Conservation (phyloP, 192 early-diverging fungal species). For the Gaertneriomyces sp. region DNA sequence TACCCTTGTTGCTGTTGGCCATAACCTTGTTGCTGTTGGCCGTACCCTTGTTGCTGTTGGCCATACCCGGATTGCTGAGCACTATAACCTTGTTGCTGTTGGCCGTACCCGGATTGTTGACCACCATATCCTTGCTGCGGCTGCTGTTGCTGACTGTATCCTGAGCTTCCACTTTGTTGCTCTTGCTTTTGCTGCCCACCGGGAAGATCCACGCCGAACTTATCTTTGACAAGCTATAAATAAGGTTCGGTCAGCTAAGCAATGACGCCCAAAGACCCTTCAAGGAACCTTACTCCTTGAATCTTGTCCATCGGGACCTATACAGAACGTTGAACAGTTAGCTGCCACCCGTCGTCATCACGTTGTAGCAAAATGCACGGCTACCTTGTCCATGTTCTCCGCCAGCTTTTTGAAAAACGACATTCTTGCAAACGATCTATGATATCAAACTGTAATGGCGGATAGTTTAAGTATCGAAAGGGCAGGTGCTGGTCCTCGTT, state of each 20-base stretch:
- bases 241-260: background rate
- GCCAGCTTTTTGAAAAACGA: slow-evolving; percentile 24
- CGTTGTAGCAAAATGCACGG: too few relatives aligned
- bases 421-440: background rate
- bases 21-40: slow-evolving; percentile 1
- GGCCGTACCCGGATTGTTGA: background rate
- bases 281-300: slow-evolving; percentile 9
- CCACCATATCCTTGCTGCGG: slow-evolving; percentile 11
- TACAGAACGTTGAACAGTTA: too few relatives aligned
- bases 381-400: slow-evolving; percentile 12
- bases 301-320: slow-evolving; percentile 25
- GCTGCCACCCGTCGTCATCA: too few relatives aligned
- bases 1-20: slow-evolving; percentile 7
- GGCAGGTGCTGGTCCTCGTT: background rate
- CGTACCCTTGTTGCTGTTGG: slow-evolving; percentile 7
- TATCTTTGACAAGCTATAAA: slow-evolving; percentile 6
- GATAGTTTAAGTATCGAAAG: background rate
- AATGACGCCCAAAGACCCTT: background rate
- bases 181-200: slow-evolving; percentile 8
- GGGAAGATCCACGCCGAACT: slow-evolving; percentile 16
- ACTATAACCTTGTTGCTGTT: slow-evolving; percentile 13
- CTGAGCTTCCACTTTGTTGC: slow-evolving; percentile 10
- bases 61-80: slow-evolving; percentile 7
- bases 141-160: background rate
- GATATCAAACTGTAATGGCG: background rate